Base-by-base conservation (phyloP, 495 filamentous ascomycete genomes). In the Thermochaetoides thermophila region DNA sequence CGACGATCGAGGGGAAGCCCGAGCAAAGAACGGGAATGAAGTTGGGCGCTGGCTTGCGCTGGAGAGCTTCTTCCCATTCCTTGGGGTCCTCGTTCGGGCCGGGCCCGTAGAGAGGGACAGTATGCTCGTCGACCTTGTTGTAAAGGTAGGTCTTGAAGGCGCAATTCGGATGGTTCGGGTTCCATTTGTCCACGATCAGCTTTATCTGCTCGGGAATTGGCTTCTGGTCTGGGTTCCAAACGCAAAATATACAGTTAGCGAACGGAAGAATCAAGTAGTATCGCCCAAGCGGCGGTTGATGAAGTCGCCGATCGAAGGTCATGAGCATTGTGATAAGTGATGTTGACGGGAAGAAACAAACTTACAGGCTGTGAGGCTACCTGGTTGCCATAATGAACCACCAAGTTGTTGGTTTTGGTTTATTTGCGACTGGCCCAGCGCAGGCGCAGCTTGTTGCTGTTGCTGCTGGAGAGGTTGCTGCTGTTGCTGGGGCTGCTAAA, bases 21-120 rank as follows among this genome's bases (percentile, higher is more conserved):
- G 56, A 52, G 44, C 64, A 66, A 0, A 73, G 48, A 3, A 84
- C 79, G 8, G 82, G 83, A 22, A 91, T 76, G 44, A 71, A 81
- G 40, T 76, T 80, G 3, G 78, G 64, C 27, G 64, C 75, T 5
- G 89, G 87, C 48, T 87, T 81, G 40, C 83, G 74, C 39, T 75
- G 68, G 34, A 94, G 66, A 7, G 89, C 89, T 45, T 93, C 84
- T 43, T 99, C 89, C 86, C 86, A 99, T 50, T 80, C 85, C 21
- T 70, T 66, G 16, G 76, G 71, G 55, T 92, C 77, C 43, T 96
- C 89, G 37, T 71, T 61, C 11, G 77, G 61, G 1, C 69, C 65
- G 5, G 86, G 85, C 39, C 76, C 71, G 56, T 81, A 95, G 57
- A 82, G 87, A 3, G 84, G 81, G 6, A 80, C 78, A 32, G 71